Evolutionary conservation across 768 basidiomycete genomes (phyloP), one percentile per base, ranked within the genome.

Genomic region (Pisolithus orientalis): DNA sequence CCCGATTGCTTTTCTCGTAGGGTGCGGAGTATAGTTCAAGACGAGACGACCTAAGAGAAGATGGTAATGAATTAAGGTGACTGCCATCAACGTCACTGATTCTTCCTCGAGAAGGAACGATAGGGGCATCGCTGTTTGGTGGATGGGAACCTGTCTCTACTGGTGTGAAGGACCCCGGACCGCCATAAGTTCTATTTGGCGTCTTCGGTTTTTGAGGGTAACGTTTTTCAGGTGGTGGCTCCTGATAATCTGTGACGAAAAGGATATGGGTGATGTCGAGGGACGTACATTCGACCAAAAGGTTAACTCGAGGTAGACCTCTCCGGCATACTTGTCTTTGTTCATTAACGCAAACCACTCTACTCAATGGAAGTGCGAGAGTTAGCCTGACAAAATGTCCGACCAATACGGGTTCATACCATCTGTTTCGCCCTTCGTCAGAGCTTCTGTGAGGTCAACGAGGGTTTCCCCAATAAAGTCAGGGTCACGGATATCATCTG

Each of bases 391-490:
- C 52, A 37, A 39, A 43, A 42, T 43, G 39, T 40, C 28, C 32
- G 24, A n/a, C 48, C 5, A 14, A 24, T 47, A 10, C 21, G 5
- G 16, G 37, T 6, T 66, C 88, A 61, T 64, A 94, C 96, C 94
- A 72, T 99, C 96, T 1, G 90, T 94, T 70, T 97, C 94, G 42
- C 96, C 96, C 70, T 89, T 94, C 52, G 91, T 93, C 61, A 98
- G 68, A 6, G 87, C 95, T 62, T 91, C 89, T 4, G 85, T 87
- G 38, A 98, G 77, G 69, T 95, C 89, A 6, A 98, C 89, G 39
- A 81, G 78, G 4, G 84, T 71, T 68, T 99, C 96, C 44, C 96
- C 96, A 62, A 99, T 94, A 58, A 98, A 77, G 62, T 93, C 94
- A 43, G 96, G 96, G 63, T 99, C 96, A 51, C 90, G 83, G 47